Base-by-base conservation (phyloP, 768 basidiomycete species). In the Termitomyces heimii region DNA sequence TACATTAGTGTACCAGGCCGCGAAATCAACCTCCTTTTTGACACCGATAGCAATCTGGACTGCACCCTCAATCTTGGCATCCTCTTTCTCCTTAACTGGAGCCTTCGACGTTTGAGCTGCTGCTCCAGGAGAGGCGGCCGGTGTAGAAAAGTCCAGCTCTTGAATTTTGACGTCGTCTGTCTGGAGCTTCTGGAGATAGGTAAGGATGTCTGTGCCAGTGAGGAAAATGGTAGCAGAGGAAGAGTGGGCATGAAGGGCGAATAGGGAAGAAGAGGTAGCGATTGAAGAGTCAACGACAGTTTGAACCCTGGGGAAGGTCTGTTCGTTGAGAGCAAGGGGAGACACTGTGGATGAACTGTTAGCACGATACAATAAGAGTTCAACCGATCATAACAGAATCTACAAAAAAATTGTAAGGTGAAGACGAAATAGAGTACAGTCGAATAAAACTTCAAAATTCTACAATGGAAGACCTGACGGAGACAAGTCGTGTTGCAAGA, bases 1-100 rank as follows among this genome's bases (percentile, higher is more conserved):
- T 60, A 94, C 94, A 67, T 84, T 93, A 58, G 92, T 93, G 70
- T 98, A 96, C 94, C 94, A 98, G 16, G 84, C 81, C 9, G 94
- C 75, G 72, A 98, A 98, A 68, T 98, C 95, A 43, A 88, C 89
- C 68, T 97, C 94, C 71, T 98, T 98, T 80, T 92, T 92, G 65
- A 94, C 89, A 53, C 92, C 90, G 67, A 98, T 91, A 35, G 95
- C 94, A 64, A 95, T 88, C 75, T 95, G 90, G 24, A 94, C 84
- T 0, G 92, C 86, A 47, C 89, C 92, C 59, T 96, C 90, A 58
- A 92, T 89, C 73, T 85, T 92, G 34, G 85, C 83, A 58, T 84
- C 86, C 59, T 87, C 88, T 65, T 86, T 87, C 62, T 85, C 84
- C 62, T 83, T 84, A 12, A 69, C 67, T 3, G 71, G 65, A 1